phyloP scores from a whole-genome alignment of 768 basidiomycete genomes.

The Termitomyces sp. region DNA sequence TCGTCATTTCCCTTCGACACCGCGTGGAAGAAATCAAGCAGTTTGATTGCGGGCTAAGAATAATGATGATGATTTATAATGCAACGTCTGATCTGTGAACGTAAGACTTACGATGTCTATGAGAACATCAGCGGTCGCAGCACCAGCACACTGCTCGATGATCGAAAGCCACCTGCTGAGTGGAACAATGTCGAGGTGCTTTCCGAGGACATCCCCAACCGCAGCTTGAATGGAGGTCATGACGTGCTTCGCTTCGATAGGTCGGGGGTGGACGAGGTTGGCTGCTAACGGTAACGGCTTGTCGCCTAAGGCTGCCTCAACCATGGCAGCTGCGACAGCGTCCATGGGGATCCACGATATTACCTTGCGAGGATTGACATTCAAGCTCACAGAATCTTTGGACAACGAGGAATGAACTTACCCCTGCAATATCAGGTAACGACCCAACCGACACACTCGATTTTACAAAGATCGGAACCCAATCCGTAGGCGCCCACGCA shows the following conservation, averaged over 20 bases:
- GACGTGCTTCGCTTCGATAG: constrained; percentile 25
- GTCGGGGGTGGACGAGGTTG: constrained; percentile 33
- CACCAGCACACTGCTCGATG: constrained; percentile 11
- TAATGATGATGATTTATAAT: too few relatives aligned
- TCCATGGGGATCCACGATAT: constrained; percentile 33
- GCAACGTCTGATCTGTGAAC: too few relatives aligned
- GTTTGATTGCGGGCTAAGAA: constrained; percentile 11
- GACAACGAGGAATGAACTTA: constrained; percentile 11
- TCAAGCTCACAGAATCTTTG: not conserved
- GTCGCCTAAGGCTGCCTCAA: constrained; percentile 25
- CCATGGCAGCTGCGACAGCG: constrained; percentile 21
- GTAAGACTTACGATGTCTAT: constrained; percentile 13
- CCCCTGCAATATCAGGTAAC: constrained; percentile 24
- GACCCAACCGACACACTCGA: constrained; percentile 24
- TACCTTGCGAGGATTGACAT: constrained; percentile 17
- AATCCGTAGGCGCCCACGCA: constrained; percentile 34
- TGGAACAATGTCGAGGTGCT: not conserved
- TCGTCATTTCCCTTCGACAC: not conserved
- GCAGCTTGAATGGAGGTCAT: constrained; percentile 6
- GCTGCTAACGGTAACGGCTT: constrained; percentile 16
- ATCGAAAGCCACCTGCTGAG: not conserved
- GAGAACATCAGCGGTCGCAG: constrained; percentile 9
- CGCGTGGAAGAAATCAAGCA: constrained; percentile 13
- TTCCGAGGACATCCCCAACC: constrained; percentile 9
- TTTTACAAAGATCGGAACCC: constrained; percentile 34